These are phyloP conservation scores for Fusarium lyarnte DNA, from an alignment of 2,329 filamentous ascomycete species.

Conservation along the genomic window DNA sequence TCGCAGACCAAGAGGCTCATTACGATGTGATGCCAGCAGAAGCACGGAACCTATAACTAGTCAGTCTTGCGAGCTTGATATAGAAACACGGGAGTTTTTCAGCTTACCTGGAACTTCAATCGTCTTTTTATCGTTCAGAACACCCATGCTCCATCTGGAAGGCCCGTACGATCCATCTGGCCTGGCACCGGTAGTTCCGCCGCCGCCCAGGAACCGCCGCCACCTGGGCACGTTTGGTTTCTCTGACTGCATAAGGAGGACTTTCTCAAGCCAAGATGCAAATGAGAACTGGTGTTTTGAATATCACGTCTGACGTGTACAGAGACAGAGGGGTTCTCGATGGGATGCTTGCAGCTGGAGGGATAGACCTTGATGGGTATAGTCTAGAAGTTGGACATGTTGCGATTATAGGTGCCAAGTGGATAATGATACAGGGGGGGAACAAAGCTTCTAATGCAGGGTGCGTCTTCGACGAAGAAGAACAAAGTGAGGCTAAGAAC, in stretches of 20 bases:
- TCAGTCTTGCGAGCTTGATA: slow-evolving; percentile 5
- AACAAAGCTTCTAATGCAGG: background rate
- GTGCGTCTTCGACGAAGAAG: background rate
- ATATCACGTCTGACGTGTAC: background rate
- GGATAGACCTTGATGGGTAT: slow-evolving; percentile 9
- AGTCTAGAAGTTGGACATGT: background rate
- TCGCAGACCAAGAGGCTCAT: slow-evolving; percentile 67
- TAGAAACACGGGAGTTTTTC: background rate
- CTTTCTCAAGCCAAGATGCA: background rate
- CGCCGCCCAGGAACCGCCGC: slow-evolving; percentile 34
- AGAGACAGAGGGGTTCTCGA: slow-evolving; percentile 1
- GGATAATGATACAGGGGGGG: background rate
- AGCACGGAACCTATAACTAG: slow-evolving; percentile 63
- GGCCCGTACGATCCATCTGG: slow-evolving; percentile 27
- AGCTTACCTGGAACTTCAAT: slow-evolving; percentile 84
- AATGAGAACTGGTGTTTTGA: background rate
- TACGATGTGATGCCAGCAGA: slow-evolving; percentile 63
- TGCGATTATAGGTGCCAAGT: slow-evolving; percentile 1
- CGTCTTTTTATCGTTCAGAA: slow-evolving; percentile 81
- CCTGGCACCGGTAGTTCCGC: slow-evolving; percentile 5
- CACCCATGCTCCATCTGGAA: slow-evolving; percentile 74
- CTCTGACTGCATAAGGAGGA: slow-evolving; percentile 25
- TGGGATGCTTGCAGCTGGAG: background rate
- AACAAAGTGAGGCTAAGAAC: background rate
- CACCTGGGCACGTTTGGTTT: slow-evolving; percentile 21